These are phyloP conservation scores for Citrus reticulata DNA, from an alignment of 345 rosid species.

Conservation along the genomic window DNA sequence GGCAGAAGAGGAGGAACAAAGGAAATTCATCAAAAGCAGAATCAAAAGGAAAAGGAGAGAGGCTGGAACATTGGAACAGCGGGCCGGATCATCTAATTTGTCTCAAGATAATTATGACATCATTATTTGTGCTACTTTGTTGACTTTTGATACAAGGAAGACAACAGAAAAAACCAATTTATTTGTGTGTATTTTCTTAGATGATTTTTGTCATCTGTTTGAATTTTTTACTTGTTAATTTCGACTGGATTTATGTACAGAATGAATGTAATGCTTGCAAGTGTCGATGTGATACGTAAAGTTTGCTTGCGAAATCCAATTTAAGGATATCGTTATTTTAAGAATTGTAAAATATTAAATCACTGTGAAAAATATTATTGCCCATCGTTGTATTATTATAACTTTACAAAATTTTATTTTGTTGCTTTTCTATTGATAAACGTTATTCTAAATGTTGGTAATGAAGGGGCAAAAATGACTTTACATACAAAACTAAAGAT, in stretches of 20 bases:
- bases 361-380: no score
- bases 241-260: neutral
- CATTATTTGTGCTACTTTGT: neutral
- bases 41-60: constrained; percentile 64
- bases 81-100: constrained; percentile 28
- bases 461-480: no score
- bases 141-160: neutral
- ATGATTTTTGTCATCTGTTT: constrained; percentile 12
- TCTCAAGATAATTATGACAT: neutral
- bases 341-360: no score
- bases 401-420: no score
- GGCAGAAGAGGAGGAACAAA: constrained; percentile 55
- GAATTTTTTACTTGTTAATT: neutral
- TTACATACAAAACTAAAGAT: no score
- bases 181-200: constrained; percentile 3
- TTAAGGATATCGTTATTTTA: no score
- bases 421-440: no score
- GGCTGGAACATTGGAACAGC: constrained; percentile 57
- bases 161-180: neutral
- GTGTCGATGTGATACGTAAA: neutral
- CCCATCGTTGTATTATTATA: no score
- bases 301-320: neutral
- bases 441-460: no score
- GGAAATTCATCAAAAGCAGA: constrained; percentile 54
- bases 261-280: neutral